These are phyloP conservation scores for Myriangium duriaei DNA, from an alignment of 2,329 filamentous ascomycete species.

Conservation along the genomic window DNA sequence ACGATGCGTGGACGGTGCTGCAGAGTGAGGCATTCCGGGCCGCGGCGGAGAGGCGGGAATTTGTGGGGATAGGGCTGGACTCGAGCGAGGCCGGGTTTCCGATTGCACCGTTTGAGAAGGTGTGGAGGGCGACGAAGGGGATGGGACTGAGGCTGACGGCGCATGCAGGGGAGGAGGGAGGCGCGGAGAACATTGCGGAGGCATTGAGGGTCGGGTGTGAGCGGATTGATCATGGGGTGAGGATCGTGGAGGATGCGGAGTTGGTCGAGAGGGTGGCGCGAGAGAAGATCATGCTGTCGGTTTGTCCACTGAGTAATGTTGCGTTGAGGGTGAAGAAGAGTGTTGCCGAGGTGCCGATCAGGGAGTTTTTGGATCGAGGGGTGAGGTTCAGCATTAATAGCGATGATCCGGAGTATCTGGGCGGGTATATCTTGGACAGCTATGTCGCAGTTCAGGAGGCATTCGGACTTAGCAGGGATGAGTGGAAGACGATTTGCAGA, in stretches of 20 bases:
- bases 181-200: constrained; percentile 49
- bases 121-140: constrained; percentile 44
- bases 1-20: constrained; percentile 1
- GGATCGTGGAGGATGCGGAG: constrained; percentile 46
- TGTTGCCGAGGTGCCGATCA: constrained; percentile 47
- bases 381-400: constrained; percentile 62
- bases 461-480: constrained; percentile 48
- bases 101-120: constrained; percentile 44
- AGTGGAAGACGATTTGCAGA: constrained; percentile 54
- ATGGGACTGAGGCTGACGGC: constrained; percentile 52
- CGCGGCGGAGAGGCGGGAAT: constrained; percentile 35
- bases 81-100: constrained; percentile 41
- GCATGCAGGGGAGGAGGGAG: constrained; percentile 66
- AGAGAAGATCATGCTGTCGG: constrained; percentile 49
- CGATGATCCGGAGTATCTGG: constrained; percentile 66
- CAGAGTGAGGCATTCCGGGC: constrained; percentile 18
- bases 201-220: constrained; percentile 52
- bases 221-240: constrained; percentile 65
- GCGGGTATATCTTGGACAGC: constrained; percentile 62
- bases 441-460: constrained; percentile 65
- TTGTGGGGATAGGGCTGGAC: constrained; percentile 55
- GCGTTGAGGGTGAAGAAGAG: constrained; percentile 43
- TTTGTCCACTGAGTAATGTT: constrained; percentile 66
- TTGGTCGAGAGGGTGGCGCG: constrained; percentile 47
- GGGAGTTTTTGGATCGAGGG: constrained; percentile 48